Base-by-base conservation (phyloP, 768 basidiomycete species). In the Clavaria fumosa region DNA sequence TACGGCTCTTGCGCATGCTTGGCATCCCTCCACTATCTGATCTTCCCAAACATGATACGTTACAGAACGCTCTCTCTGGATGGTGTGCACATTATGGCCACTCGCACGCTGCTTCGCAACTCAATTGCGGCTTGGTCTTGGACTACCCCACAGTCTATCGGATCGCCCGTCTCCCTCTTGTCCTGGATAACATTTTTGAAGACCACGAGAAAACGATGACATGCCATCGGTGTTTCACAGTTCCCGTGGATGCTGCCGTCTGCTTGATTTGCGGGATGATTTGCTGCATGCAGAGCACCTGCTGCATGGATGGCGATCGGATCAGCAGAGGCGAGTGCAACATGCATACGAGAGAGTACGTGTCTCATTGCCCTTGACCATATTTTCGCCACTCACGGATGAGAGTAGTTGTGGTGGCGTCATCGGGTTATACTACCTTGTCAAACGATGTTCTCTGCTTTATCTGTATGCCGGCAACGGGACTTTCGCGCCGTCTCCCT, bases 61-160 rank as follows among this genome's bases (percentile, higher is more conserved):
- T 89, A n/a, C 83, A 86, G 53, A 86, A 79, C 39, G 79, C 79
- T n/a, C 64, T 88, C 2, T 79, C 80, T 0, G 80, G 85, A 3
- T 93, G 90, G 89, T 81, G 86, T 52, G 77, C 78, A 3, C 84
- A 89, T 52, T 89, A 85, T 51, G 81, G 83, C 1, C 74, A 81
- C 45, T 76, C 80, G 2, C 81, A 85, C 45, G 72, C 79, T 1
- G 70, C 76, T 1, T 75, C 80, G 2, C 83, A 86, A 47, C 58
- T 82, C 40, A 81, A 82, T 46, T 83, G 79, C 47, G 79, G 78
- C 1, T 75, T 85, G 20, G 61, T 70, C 14, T 62, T 96, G 31
- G 91, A 97, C 45, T 85, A 77, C 48, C 83, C 93, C 0, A 68
- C 66, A 2, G 59, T 78, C 2, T 96, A 99, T 55, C 81, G 79